A percentile compares a stretch with the other conserved stretches of the same genome.
These are phyloP conservation scores for Aurantiochytrium sp. DNA, from an alignment of 108 stramenopile species.

Conservation along the genomic window DNA sequence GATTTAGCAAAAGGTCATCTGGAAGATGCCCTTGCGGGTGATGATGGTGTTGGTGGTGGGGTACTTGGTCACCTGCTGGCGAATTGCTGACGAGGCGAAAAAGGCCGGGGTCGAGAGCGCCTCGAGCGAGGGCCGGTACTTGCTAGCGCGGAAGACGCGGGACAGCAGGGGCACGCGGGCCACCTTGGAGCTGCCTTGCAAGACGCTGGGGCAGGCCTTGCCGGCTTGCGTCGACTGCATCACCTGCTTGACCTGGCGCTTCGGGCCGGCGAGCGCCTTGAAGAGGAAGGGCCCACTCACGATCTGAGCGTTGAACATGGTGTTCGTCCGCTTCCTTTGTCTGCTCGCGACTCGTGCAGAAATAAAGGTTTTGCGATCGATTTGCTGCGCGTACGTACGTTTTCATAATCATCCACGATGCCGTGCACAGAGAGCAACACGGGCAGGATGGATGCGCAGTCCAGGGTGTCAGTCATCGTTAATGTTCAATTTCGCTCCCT, in stretches of 20 bases:
- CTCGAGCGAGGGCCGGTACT: conserved; percentile 18
- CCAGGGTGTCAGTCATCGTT: no score
- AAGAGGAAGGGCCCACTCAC: background rate
- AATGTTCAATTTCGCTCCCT: no score
- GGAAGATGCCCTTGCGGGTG: background rate
- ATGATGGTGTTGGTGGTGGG: background rate
- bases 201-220: background rate
- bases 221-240: background rate
- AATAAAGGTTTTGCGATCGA: no score
- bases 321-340: background rate
- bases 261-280: background rate
- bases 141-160: background rate
- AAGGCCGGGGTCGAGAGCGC: conserved; percentile 23
- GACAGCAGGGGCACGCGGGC: background rate
- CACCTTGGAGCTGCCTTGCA: conserved; percentile 10
- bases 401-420: no score
- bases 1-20: background rate
- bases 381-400: no score
- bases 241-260: conserved; percentile 11
- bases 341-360: no score
- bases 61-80: background rate
- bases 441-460: no score
- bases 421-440: no score
- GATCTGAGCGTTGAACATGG: conserved; percentile 15
- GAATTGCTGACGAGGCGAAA: background rate